These are phyloP conservation scores for Candida taoyuanica DNA, from an alignment of 805 yeast genomes.

Conservation along the genomic window DNA sequence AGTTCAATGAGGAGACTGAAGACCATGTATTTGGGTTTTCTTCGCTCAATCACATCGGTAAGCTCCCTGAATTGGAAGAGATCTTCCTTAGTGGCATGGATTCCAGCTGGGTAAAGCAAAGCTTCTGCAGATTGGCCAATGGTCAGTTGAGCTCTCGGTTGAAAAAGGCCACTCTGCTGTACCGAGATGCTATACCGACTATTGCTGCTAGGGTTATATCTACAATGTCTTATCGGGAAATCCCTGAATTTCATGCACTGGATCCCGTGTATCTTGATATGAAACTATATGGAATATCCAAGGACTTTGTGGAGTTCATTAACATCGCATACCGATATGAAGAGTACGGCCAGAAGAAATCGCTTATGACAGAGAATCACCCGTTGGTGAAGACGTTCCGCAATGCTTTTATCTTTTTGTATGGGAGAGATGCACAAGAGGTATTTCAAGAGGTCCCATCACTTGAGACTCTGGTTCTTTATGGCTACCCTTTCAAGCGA, in stretches of 20 bases:
- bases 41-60: too few relatives aligned
- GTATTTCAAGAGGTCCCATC: not conserved
- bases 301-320: conserved; percentile 16
- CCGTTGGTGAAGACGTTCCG: not conserved
- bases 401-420: conserved; percentile 2
- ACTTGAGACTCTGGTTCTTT: conserved; percentile 1
- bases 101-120: not conserved
- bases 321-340: conserved; percentile 17
- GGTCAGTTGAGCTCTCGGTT: too few relatives aligned
- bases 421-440: not conserved
- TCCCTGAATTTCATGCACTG: too few relatives aligned
- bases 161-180: too few relatives aligned
- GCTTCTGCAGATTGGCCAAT: not conserved
- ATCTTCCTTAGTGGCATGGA: too few relatives aligned
- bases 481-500: conserved; percentile 6
- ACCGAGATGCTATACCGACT: too few relatives aligned
- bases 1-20: too few relatives aligned
- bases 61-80: too few relatives aligned
- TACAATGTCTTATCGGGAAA: not conserved
- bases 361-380: not conserved
- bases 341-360: conserved; percentile 15
- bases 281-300: conserved; percentile 14
- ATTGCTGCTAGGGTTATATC: too few relatives aligned
- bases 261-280: too few relatives aligned
- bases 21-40: too few relatives aligned